Base-by-base conservation (phyloP, 495 filamentous ascomycete species). In the Extremus antarcticus region DNA sequence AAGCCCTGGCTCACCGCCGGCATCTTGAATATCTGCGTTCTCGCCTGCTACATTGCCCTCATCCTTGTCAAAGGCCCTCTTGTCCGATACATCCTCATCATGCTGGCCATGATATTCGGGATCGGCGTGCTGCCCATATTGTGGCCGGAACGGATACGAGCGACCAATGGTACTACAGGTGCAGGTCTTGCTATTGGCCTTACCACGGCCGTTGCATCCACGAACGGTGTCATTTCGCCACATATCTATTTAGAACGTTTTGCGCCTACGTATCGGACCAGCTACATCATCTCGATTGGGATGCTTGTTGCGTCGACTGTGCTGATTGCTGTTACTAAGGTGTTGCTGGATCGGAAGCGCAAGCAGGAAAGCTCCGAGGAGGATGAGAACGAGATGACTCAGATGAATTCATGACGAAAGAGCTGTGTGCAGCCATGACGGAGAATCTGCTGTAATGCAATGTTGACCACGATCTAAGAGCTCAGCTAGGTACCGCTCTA, bases 11-110 rank as follows among this genome's bases (percentile, higher is more conserved):
- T 25, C 9, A 29, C 25, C 13, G 51, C 51, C 1, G 16, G 41
- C 4, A 45, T 29, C 16, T 21, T 54, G 2, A 39, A 54, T n/a
- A 17, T 19, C 1, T 19, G 41, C 19, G 29, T 23, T 39, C 43
- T 20, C 11, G 51, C 15, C 51, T 45, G 51, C 39, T 54, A 54
- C 23, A 17, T 54, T 21, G 38, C 51, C 45, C 39, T 54, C 19
- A 16, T 54, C 25, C 10, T 25, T 10, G 22, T 54, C 13, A 19
- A 40, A 15, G 43, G 38, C 15, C 2, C 53, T 1, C 15, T 55
- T 8, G 32, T 21, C 8, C 47, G 17, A 19, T 55, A 55, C 21
- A 23, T 48, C 19, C 8, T 55, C 19, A 25, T 55, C 3, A 25
- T 43, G 19, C 23, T 55, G 11, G 46, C 53, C 16, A 13, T 55